Conservation (phyloP, 2,329 filamentous ascomycete species). For the Neophaeococcomyces aloes region DNA sequence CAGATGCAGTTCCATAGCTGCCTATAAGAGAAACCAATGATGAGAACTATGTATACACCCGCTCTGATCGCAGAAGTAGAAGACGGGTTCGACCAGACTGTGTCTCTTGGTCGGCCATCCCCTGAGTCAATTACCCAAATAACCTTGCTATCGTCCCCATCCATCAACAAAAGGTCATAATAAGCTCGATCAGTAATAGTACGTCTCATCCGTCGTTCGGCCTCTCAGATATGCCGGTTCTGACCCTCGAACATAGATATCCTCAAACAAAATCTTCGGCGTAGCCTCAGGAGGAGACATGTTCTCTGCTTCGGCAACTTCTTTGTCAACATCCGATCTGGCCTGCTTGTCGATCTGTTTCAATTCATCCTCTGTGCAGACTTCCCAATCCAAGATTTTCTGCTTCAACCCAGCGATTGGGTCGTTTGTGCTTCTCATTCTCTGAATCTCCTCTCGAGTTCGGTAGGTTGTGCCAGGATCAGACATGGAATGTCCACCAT, state of each 20-base stretch:
- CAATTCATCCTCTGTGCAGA: constrained; percentile 86
- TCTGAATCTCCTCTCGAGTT: constrained; percentile 98
- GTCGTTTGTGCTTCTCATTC: constrained; percentile 98
- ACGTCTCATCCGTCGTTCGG: constrained; percentile 83
- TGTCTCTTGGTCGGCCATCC: too few relatives aligned
- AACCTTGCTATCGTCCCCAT: too few relatives aligned
- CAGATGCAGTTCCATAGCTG: too few relatives aligned
- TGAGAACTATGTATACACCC: constrained; percentile 2
- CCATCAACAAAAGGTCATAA: neutral
- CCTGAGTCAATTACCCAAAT: too few relatives aligned
- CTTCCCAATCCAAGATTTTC: constrained; percentile 92
- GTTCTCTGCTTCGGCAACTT: constrained; percentile 81
- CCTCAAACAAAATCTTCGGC: constrained; percentile 80
- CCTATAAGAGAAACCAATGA: too few relatives aligned
- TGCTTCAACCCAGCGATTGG: constrained; percentile 96
- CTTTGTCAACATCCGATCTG: constrained; percentile 69
- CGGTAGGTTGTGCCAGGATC: constrained; percentile 98
- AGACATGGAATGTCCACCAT: constrained; percentile 99
- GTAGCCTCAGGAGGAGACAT: constrained; percentile 73
- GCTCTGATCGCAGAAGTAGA: neutral
- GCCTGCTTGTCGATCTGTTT: constrained; percentile 95
- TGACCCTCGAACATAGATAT: constrained; percentile 82
- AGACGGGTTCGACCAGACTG: constrained; percentile 46
- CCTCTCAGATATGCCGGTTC: constrained; percentile 85
- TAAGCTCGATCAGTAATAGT: constrained; percentile 49